Conservation (phyloP, 2,329 filamentous ascomycete genomes). For the Colletotrichum plurivorum region DNA sequence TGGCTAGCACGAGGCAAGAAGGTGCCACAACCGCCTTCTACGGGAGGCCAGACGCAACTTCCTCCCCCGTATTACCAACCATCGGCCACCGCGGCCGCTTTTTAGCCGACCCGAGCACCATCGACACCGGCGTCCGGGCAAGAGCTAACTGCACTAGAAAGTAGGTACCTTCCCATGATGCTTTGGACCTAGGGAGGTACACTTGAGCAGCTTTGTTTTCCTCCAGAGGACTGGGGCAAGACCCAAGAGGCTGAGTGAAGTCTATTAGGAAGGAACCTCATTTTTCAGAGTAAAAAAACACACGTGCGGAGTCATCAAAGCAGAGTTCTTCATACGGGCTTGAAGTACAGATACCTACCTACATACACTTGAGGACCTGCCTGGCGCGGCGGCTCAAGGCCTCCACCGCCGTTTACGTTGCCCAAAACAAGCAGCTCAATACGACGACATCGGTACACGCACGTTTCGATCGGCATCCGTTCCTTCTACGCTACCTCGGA, state of each 20-base stretch:
- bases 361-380: too few relatives aligned
- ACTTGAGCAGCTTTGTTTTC: too few relatives aligned
- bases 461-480: background rate
- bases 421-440: constrained; percentile 11
- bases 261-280: too few relatives aligned
- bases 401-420: constrained; percentile 4
- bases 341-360: too few relatives aligned
- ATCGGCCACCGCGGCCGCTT: constrained; percentile 16
- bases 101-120: constrained; percentile 23
- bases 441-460: background rate
- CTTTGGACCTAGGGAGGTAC: background rate
- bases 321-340: too few relatives aligned
- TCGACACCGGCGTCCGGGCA: too few relatives aligned
- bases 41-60: background rate
- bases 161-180: background rate
- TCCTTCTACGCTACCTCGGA: background rate
- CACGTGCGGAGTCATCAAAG: too few relatives aligned
- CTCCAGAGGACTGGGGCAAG: too few relatives aligned
- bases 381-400: too few relatives aligned
- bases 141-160: background rate
- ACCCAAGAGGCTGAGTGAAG: too few relatives aligned
- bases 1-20: constrained; percentile 37
- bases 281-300: too few relatives aligned
- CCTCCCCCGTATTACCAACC: background rate
- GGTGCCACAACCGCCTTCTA: constrained; percentile 26